Evolutionary conservation across 345 rosid species (phyloP).

Genomic region (Streptanthus diversifolius): DNA sequence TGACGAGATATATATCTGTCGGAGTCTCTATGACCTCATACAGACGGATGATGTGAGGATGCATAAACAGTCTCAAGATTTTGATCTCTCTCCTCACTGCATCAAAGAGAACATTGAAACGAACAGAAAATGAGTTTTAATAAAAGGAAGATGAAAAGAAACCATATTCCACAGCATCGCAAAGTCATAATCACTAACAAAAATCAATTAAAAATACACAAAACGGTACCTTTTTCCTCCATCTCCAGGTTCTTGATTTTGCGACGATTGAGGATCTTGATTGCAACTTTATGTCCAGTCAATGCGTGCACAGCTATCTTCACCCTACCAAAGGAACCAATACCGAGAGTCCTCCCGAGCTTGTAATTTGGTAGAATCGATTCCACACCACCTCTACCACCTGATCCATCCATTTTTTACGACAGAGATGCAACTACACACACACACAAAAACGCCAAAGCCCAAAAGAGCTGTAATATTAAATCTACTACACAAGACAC

Average conservation of each 20-base stretch:
- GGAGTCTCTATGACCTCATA: constrained; percentile 92
- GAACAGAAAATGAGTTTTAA: background rate
- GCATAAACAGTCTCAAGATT: constrained; percentile 85
- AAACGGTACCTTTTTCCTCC: constrained; percentile 78
- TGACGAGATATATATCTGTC: constrained; percentile 71
- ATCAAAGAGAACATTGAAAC: constrained; percentile 10
- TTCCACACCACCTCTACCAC: constrained; percentile 52
- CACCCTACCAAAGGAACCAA: constrained; percentile 92
- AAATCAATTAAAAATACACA: background rate
- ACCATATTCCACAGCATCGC: background rate
- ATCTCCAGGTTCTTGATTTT: constrained; percentile 74
- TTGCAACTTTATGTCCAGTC: constrained; percentile 90
- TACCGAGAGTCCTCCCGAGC: constrained; percentile 84
- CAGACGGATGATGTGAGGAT: constrained; percentile 89
- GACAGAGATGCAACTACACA: background rate
- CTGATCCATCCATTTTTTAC: constrained; percentile 57
- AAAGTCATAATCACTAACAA: background rate
- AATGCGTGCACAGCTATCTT: constrained; percentile 82
- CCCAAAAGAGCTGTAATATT: background rate
- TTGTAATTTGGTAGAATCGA: constrained; percentile 61
- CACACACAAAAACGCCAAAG: background rate
- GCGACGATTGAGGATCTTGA: constrained; percentile 88
- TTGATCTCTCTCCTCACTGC: constrained; percentile 94
- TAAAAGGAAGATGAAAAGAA: background rate
- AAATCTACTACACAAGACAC: background rate